Base-by-base conservation (phyloP, 2,329 filamentous ascomycete species). In the Colletotrichum graminicola region DNA sequence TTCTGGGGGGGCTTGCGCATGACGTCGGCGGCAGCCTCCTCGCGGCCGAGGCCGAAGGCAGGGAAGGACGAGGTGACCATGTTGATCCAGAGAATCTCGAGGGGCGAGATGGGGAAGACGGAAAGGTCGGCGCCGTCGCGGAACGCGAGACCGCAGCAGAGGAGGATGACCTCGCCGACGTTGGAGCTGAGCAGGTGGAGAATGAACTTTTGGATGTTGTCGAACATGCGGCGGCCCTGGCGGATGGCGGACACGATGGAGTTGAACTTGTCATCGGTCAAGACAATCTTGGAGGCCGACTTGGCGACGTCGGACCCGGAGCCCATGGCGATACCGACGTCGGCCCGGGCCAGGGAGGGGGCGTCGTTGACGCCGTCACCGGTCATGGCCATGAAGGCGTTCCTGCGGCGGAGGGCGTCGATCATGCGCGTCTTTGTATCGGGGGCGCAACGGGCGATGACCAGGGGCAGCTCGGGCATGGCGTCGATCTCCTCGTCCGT, bases 11-110 rank as follows among this genome's bases (percentile, higher is more conserved):
- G 93, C 63, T 94, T 91, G 73, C 87, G 84, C 89, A 97, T 94
- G 73, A 97, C 91, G 77, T 95, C 92, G 2, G 89, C 87, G 0
- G 91, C 89, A 0, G 93, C 93, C 55, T 87, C 83, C 80, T 97
- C 94, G 75, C 94, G 92, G 26, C 94, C 94, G 1, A 97, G 88
- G 54, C 94, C 94, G 84, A 97, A 96, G 70, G 95, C 94, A 1
- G 94, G 94, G 80, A 96, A 90, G 1, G 92, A 93, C 51, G 93
- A 95, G 0, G 94, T 97, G 66, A 96, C 88, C 92, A 97, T 95
- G 81, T 97, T 97, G 80, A 97, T 94, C 94, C 94, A 97, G 71
- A 97, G 88, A 73, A 97, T 95, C 76, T 97, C 91, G 14, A 97
- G 90, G 0, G 94, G 94, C 0, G 93, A 90, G 55, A 97, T 89